Percentiles rank a stretch among this genome's conserved stretches.
phyloP scores from a whole-genome alignment of 2,329 filamentous ascomycete species.

The Lachnellula occidentalis region DNA sequence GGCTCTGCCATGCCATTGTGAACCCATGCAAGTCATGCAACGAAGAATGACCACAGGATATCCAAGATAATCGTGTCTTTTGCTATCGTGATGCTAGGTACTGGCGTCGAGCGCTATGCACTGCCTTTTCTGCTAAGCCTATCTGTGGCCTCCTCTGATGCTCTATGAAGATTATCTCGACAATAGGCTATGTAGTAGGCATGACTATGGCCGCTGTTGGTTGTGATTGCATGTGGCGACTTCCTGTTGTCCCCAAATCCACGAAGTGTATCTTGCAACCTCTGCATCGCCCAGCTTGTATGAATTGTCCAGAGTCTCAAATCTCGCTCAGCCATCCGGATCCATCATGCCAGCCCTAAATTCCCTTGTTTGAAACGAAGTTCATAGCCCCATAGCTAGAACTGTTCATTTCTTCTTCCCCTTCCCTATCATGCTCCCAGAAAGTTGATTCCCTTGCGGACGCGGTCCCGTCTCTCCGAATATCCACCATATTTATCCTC shows the following conservation, averaged over 20 bases:
- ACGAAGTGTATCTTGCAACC: slow-evolving; percentile 5
- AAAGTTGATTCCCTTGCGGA: not conserved
- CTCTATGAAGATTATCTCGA: slow-evolving; percentile 66
- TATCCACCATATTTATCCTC: not conserved
- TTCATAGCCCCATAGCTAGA: not conserved
- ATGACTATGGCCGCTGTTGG: slow-evolving; percentile 32
- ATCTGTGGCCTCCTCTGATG: slow-evolving; percentile 36
- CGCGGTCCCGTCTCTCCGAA: not conserved
- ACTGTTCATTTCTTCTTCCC: not conserved
- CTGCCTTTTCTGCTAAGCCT: slow-evolving; percentile 48
- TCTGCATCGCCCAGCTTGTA: slow-evolving; percentile 1
- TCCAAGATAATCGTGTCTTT: slow-evolving; percentile 44
- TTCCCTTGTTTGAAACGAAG: not conserved
- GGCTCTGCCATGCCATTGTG: slow-evolving; percentile 7
- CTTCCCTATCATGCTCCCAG: not conserved
- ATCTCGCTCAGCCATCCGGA: not conserved
- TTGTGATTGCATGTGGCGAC: slow-evolving; percentile 29
- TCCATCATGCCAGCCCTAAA: not conserved
- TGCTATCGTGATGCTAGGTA: slow-evolving; percentile 76
- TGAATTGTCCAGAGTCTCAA: not conserved
- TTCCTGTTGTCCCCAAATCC: slow-evolving; percentile 15
- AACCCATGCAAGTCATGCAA: slow-evolving; percentile 27
- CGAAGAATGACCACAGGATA: slow-evolving; percentile 32
- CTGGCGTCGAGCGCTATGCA: slow-evolving; percentile 57
- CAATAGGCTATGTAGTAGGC: slow-evolving; percentile 53